Base-by-base conservation (phyloP, 495 filamentous ascomycete species). In the Xylaria scruposa region DNA sequence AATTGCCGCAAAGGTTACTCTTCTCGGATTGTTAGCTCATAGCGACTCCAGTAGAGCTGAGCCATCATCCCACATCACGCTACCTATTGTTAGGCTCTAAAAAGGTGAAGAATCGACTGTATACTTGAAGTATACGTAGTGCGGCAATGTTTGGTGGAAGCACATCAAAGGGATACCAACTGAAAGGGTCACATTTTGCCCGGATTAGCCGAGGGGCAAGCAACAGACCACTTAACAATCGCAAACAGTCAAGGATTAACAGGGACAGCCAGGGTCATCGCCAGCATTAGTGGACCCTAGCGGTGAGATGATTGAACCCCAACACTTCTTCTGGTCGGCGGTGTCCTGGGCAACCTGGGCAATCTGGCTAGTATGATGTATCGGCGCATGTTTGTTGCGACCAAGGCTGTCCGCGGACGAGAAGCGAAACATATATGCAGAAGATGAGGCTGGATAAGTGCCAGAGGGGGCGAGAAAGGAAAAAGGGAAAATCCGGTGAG, bases 291-390 rank as follows among this genome's bases (percentile, higher is more conserved):
- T 67, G 65, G 65, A 56, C 26, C 49, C 21, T 51, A 15, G 65
- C 65, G 65, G 65, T 54, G 65, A 56, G 65, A 42, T 54, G 65
- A 56, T 67, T 67, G 56, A 67, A 49, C 19, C 47, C 65, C 65
- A 54, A 56, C 47, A 6, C 65, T 42, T 56, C 21, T 42, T 9
- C 24, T 24, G 0, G 42, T 46, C 42, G 15, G 21, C 24, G 38
- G 38, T 44, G 60, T 44, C 26, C 26, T 65, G 44, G 42, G 42
- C 42, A 49, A 33, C 33, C 49, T 49, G 42, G 42, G 42, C 42
- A 49, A 33, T 36, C 49, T 67, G 13, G 33, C 19, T 67, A n/a
- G 29, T 67, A 42, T 56, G 15, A 42, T 56, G 49, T 67, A 56
- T 21, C 21, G 36, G 10, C 17, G 21, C 65, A 51, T 26, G 0